Evolutionary conservation across 257 asterid species (phyloP).

Genomic region (Solanum sitiens): DNA sequence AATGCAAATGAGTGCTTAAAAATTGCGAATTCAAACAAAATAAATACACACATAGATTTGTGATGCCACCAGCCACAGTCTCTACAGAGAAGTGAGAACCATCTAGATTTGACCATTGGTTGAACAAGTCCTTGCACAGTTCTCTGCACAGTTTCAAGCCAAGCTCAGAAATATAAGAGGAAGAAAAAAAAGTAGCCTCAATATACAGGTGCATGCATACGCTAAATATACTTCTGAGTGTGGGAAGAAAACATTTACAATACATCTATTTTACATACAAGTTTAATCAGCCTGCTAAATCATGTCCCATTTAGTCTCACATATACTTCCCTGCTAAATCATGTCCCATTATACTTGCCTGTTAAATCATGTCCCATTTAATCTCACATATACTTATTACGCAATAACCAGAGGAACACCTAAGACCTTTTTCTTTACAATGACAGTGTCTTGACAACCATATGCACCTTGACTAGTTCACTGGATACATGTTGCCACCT

Average conservation of each 20-base stretch:
- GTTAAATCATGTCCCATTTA: neutral
- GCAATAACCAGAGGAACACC: neutral
- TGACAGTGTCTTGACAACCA: neutral
- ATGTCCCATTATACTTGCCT: neutral
- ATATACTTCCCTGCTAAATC: neutral
- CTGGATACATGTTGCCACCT: neutral
- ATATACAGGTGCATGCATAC: neutral
- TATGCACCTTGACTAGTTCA: neutral
- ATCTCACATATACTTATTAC: neutral
- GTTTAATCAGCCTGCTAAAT: neutral
- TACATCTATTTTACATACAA: neutral
- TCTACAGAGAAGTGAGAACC: conserved; percentile 69
- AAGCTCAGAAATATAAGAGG: neutral
- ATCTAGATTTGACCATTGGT: conserved; percentile 64
- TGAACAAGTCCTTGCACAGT: conserved; percentile 77
- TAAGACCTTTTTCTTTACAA: neutral
- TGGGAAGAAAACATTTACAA: neutral
- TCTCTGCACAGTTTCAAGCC: conserved; percentile 33
- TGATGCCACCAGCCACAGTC: conserved; percentile 95
- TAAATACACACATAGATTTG: conserved; percentile 60
- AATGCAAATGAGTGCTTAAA: neutral
- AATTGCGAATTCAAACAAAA: neutral
- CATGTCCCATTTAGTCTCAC: neutral
- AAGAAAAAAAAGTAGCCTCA: neutral
- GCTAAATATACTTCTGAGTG: neutral